Conservation (phyloP, 495 filamentous ascomycete species). For the Penicillium ochrochloron region DNA sequence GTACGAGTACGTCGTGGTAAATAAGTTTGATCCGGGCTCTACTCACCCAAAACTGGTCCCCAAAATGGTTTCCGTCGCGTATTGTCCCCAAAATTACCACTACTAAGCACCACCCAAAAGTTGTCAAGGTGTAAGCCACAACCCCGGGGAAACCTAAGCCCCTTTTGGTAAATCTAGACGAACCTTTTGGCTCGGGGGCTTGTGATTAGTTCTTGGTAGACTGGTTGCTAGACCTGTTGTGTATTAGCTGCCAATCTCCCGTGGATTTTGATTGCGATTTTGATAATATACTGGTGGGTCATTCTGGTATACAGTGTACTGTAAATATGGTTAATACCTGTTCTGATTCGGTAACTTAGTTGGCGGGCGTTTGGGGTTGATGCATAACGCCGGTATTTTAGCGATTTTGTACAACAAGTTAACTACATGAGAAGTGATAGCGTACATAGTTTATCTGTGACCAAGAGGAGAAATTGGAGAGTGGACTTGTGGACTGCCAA, state of each 20-base stretch:
- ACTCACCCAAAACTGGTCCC: not conserved
- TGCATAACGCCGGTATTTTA: not conserved
- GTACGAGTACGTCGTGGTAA: too few species aligned
- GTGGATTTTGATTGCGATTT: not conserved
- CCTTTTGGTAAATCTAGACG: conserved; percentile 25
- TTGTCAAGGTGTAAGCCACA: not conserved
- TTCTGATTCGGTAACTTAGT: not conserved
- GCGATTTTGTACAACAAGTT: not conserved
- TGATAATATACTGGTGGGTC: not conserved
- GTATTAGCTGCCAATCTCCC: conserved; percentile 29
- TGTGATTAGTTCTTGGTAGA: conserved; percentile 10
- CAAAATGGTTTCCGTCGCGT: not conserved
- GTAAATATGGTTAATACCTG: not conserved
- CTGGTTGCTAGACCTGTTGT: not conserved
- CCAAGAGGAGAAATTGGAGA: not conserved
- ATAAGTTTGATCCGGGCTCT: too few species aligned
- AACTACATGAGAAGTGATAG: not conserved
- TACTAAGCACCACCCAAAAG: not conserved
- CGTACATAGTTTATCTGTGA: not conserved
- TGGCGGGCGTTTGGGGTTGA: not conserved
- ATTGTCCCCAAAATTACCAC: not conserved
- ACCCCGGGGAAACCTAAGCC: conserved; percentile 21
- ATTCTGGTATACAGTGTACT: not conserved
- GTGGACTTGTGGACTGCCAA: not conserved
- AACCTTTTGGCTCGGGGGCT: conserved; percentile 1